phyloP scores from a whole-genome alignment of 345 rosid genomes.

The Angophora floribunda region DNA sequence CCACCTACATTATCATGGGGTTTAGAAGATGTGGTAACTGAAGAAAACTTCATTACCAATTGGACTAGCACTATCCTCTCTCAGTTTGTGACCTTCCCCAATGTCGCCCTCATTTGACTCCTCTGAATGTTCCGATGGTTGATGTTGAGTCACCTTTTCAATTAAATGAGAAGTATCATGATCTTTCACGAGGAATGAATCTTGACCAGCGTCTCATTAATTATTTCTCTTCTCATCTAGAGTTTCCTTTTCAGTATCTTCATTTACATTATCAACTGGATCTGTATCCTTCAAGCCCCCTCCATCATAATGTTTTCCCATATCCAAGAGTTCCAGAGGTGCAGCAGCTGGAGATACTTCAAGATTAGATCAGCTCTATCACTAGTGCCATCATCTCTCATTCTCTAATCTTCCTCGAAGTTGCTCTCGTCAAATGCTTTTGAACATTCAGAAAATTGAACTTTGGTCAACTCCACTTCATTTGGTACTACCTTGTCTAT shows the following conservation, averaged over 20 bases:
- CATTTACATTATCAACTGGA: neutral
- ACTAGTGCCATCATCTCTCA: neutral
- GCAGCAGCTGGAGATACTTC: neutral
- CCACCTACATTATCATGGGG: neutral
- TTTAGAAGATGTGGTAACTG: neutral
- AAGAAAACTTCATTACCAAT: neutral
- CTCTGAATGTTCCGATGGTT: neutral
- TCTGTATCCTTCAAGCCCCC: neutral
- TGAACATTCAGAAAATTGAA: constrained; percentile 6
- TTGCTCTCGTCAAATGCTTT: constrained; percentile 6
- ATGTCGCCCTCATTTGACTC: neutral
- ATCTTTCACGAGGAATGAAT: neutral
- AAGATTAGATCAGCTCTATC: neutral
- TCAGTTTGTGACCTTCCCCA: neutral
- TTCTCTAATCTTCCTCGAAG: constrained; percentile 3
- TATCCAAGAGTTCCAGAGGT: neutral
- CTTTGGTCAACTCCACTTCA: constrained; percentile 15
- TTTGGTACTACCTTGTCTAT: constrained; percentile 4
- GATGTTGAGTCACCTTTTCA: neutral
- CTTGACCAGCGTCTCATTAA: neutral
- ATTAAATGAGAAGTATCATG: neutral
- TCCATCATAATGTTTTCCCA: neutral
- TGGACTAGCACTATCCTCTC: neutral
- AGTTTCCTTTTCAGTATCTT: neutral
- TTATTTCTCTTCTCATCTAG: neutral